These are phyloP conservation scores for Backusella luteola DNA, from an alignment of 192 early-diverging fungal species.

Conservation along the genomic window DNA sequence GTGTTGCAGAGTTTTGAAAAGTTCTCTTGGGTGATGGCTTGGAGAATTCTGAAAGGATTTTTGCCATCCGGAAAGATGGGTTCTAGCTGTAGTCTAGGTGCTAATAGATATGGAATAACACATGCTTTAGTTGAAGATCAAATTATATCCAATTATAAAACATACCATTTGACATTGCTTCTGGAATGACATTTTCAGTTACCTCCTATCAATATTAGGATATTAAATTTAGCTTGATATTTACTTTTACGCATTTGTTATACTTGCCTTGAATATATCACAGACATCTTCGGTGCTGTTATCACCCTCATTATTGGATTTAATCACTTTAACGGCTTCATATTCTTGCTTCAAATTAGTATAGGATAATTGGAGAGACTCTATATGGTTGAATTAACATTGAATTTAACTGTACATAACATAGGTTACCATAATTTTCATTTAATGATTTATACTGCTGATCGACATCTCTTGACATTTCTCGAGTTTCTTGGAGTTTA, in stretches of 20 bases:
- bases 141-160: neutral
- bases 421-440: neutral
- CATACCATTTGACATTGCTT: conserved; percentile 5
- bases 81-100: neutral
- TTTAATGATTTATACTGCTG: neutral
- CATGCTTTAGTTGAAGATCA: neutral
- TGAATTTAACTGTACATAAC: neutral
- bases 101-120: neutral
- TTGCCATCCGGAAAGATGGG: conserved; percentile 2
- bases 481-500: neutral
- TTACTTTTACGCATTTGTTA: neutral
- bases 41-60: conserved; percentile 6
- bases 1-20: conserved; percentile 38
- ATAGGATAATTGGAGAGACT: neutral
- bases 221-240: neutral
- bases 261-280: neutral
- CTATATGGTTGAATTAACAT: neutral
- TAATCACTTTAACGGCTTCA: neutral
- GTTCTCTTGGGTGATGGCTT: neutral
- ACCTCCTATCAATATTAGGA: neutral
- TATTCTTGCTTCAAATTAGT: neutral
- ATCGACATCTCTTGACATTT: neutral
- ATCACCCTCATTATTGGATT: neutral
- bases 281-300: neutral
- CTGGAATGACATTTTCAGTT: neutral